Percentiles rank a stretch among this genome's conserved stretches.
phyloP scores from a whole-genome alignment of 2,329 filamentous ascomycete genomes.

The Epichloe uncinata region DNA sequence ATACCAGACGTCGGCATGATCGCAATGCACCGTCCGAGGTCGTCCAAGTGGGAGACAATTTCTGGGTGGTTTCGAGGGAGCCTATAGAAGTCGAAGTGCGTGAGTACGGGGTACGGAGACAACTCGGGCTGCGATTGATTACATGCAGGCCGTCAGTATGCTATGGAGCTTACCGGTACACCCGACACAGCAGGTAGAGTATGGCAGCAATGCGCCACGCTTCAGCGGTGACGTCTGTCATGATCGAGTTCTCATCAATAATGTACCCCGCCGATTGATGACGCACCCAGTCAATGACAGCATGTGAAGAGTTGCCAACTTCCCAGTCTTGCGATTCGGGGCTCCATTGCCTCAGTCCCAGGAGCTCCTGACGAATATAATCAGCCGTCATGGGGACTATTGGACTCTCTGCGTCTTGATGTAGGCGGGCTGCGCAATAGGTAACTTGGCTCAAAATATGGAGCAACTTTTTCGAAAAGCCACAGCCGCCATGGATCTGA shows the following conservation, averaged over 20 bases:
- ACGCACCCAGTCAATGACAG: slow-evolving; percentile 19
- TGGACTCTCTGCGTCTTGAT: slow-evolving; percentile 19
- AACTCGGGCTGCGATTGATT: slow-evolving; percentile 1
- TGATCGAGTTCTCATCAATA: slow-evolving; percentile 17
- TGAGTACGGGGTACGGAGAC: not conserved
- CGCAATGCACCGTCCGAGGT: slow-evolving; percentile 23
- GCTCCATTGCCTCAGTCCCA: slow-evolving; percentile 23
- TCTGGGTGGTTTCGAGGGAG: slow-evolving; percentile 24
- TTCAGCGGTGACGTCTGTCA: slow-evolving; percentile 28
- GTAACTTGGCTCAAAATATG: slow-evolving; percentile 25
- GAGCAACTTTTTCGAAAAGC: slow-evolving; percentile 27
- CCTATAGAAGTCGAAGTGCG: slow-evolving; percentile 9
- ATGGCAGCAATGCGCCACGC: slow-evolving; percentile 27
- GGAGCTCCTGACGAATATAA: slow-evolving; percentile 15
- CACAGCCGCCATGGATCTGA: slow-evolving; percentile 28
- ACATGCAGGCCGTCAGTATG: not conserved
- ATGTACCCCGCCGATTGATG: slow-evolving; percentile 10
- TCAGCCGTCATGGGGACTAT: slow-evolving; percentile 19
- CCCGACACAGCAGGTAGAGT: slow-evolving; percentile 26
- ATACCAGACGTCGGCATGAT: slow-evolving; percentile 28
- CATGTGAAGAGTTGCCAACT: slow-evolving; percentile 4
- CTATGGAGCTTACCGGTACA: slow-evolving; percentile 18
- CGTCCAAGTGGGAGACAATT: slow-evolving; percentile 18
- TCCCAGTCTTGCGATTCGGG: slow-evolving; percentile 16
- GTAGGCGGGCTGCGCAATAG: slow-evolving; percentile 20